Percentiles rank a stretch among this genome's conserved stretches.
Evolutionary conservation across 2,329 filamentous ascomycete species (phyloP).

Genomic region (Exophiala viscosa): DNA sequence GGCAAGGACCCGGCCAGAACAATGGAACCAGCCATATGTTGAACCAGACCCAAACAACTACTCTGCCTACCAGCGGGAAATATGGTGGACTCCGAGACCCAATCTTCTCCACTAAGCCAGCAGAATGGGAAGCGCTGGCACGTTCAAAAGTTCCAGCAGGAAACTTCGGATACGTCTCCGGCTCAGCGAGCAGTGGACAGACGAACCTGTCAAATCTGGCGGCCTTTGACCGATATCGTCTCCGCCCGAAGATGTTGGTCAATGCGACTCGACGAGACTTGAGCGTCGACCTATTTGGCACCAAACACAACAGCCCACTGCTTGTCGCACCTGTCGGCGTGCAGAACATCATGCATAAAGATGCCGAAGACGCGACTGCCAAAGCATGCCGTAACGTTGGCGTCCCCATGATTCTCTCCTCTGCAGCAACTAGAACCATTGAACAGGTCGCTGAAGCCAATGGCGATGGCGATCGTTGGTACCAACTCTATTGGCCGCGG

Average conservation of each 20-base stretch:
- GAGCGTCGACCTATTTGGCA: slow-evolving; percentile 50
- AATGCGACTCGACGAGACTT: slow-evolving; percentile 45
- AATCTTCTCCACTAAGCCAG: slow-evolving; percentile 54
- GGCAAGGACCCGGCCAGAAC: slow-evolving; percentile 4
- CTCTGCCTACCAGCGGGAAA: slow-evolving; percentile 26
- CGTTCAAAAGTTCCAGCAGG: slow-evolving; percentile 44
- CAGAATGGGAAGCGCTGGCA: slow-evolving; percentile 53
- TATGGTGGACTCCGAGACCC: slow-evolving; percentile 36
- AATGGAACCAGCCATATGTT: slow-evolving; percentile 21
- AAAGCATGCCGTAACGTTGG: slow-evolving; percentile 55
- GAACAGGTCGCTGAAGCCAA: slow-evolving; percentile 62
- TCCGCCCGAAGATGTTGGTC: slow-evolving; percentile 30
- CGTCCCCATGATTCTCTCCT: slow-evolving; percentile 65
- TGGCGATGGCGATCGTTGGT: slow-evolving; percentile 58
- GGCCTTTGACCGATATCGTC: slow-evolving; percentile 33
- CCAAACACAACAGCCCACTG: slow-evolving; percentile 48
- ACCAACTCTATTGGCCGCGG: slow-evolving; percentile 68
- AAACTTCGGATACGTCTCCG: slow-evolving; percentile 58
- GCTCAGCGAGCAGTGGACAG: slow-evolving; percentile 47
- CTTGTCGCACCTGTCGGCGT: slow-evolving; percentile 67
- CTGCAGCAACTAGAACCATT: slow-evolving; percentile 59
- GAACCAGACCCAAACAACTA: slow-evolving; percentile 23
- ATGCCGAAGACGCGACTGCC: slow-evolving; percentile 62
- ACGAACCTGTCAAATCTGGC: slow-evolving; percentile 32
- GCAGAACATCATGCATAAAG: slow-evolving; percentile 62